Evolutionary conservation across 768 basidiomycete species (phyloP).

Genomic region (Strobilomyces dryophilus): DNA sequence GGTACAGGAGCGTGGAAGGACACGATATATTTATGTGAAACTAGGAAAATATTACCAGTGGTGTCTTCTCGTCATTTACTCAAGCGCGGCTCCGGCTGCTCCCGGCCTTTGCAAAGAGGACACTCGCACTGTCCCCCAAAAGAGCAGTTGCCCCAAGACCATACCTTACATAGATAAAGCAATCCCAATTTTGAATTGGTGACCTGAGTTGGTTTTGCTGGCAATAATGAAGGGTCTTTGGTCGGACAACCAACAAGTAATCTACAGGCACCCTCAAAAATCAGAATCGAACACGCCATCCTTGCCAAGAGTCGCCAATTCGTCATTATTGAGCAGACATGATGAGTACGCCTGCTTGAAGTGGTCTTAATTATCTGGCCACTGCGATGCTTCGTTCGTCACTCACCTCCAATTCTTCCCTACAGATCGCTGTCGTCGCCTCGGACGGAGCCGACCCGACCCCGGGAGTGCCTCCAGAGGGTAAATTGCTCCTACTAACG

Average conservation of each 20-base stretch:
- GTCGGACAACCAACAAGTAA: too few relatives aligned
- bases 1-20: background rate
- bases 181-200: background rate
- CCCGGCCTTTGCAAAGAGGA: background rate
- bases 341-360: conserved; percentile 32
- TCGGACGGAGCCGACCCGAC: background rate
- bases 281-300: conserved; percentile 29
- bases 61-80: background rate
- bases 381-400: background rate
- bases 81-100: background rate
- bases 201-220: too few relatives aligned
- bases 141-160: background rate
- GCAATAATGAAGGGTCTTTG: too few relatives aligned
- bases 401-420: conserved; percentile 24
- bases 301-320: conserved; percentile 30
- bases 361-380: background rate
- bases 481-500: background rate
- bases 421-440: background rate
- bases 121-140: too few relatives aligned
- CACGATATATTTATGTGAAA: background rate
- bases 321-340: conserved; percentile 35
- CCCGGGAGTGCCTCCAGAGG: background rate
- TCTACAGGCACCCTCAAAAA: conserved; percentile 8
- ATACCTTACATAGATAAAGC: background rate
- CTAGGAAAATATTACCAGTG: background rate